Evolutionary conservation across 176 grass and related monocot genomes (phyloP).

Genomic region (Eleusine coracana): DNA sequence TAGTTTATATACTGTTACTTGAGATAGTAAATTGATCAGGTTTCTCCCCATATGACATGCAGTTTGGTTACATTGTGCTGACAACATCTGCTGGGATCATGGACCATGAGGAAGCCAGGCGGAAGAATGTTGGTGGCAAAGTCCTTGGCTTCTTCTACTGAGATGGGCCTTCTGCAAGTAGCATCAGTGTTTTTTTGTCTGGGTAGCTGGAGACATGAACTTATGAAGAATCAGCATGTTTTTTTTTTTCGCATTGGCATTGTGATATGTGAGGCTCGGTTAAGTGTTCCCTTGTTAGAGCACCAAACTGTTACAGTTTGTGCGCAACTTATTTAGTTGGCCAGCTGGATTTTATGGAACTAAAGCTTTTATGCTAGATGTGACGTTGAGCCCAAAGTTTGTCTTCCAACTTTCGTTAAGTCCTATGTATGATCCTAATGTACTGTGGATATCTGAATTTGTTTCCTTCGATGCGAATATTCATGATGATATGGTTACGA

Average conservation of each 20-base stretch:
- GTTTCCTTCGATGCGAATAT: neutral
- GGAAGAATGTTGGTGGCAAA: conserved; percentile 71
- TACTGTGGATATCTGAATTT: neutral
- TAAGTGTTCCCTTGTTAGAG: neutral
- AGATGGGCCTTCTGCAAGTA: conserved; percentile 15
- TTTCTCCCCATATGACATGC: conserved; percentile 9
- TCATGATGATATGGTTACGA: neutral
- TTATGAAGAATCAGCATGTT: conserved; percentile 16
- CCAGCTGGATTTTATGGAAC: neutral
- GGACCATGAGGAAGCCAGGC: conserved; percentile 68
- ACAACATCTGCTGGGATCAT: conserved; percentile 75
- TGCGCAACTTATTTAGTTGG: conserved; percentile 6
- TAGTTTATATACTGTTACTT: neutral
- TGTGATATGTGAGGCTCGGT: neutral
- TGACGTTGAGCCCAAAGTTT: neutral
- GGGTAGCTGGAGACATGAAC: conserved; percentile 25
- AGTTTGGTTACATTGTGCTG: conserved; percentile 74
- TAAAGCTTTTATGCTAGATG: neutral
- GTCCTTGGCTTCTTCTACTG: conserved; percentile 73
- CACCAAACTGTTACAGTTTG: neutral
- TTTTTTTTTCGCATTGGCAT: conserved; percentile 4
- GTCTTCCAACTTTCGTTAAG: neutral
- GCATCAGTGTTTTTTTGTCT: conserved; percentile 30
- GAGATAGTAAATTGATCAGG: neutral
- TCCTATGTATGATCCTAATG: neutral